Evolutionary conservation across 2,329 filamentous ascomycete genomes (phyloP), one percentile per base, ranked within the genome.

Genomic region (Elsinoe batatas): DNA sequence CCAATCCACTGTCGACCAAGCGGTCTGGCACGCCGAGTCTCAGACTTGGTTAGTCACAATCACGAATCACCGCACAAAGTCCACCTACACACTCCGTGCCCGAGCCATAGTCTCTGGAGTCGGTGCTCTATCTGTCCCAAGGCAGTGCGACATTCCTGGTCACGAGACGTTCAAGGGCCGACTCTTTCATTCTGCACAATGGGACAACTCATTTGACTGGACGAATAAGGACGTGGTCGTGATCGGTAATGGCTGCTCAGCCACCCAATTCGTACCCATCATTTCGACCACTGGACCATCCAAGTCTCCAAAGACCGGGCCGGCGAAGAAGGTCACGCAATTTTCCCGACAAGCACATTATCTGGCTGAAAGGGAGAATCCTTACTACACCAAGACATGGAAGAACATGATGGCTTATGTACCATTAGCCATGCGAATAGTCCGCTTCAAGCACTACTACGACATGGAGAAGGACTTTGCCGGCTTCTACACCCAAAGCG

Each of bases 261-360:
- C 79, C 2, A 76, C 76, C 12, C 80, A 83, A 59, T 72, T 82
- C 20, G 74, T 83, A 6, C 79, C 80, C 56, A 69, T 73, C 35
- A 68, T 76, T 63, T 69, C 69, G 13, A 62, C 64, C 32, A 65
- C 65, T n/a, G 46, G 54, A 6, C 44, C 44, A 13, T 17, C 26
- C 6, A 40, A 49, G 13, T 44, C 26, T 30, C 2, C 43, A 6
- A 38, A 33, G 20, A 30, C 54, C 8, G 54, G 54, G 30, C 54
- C 54, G 3, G 73, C 69, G 8, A 68, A 64, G 17, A 69, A 67
- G 20, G 64, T 76, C 18, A 73, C 70, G 0, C 76, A 79, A 49
- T 78, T 79, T 59, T 71, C 66, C n/a, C 72, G 75, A 7, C 75
- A 78, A 63, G 66, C 76, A 3, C 77, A 79, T 57, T 79, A 73